Evolutionary conservation across 208 protist genomes (phyloP).

Genomic region (Leptomonas pyrrhocoris): DNA sequence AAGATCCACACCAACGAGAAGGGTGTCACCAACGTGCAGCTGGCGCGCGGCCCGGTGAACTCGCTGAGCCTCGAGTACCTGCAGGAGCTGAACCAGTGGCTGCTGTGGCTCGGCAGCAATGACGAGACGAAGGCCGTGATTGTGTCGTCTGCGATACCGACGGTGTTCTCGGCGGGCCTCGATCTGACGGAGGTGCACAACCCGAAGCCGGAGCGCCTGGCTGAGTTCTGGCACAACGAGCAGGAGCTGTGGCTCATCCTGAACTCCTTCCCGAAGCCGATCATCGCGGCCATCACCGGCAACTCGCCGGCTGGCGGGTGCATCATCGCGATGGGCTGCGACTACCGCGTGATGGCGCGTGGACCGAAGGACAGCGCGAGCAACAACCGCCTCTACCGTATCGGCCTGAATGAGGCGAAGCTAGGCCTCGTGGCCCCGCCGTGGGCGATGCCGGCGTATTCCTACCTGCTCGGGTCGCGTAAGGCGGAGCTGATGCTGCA

Average conservation of each 20-base stretch:
- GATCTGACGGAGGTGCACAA: slow-evolving; percentile 80
- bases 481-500: slow-evolving; percentile 79
- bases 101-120: slow-evolving; percentile 83
- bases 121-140: slow-evolving; percentile 72
- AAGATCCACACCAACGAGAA: slow-evolving; percentile 62
- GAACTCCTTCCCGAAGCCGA: slow-evolving; percentile 80
- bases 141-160: slow-evolving; percentile 70
- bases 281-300: slow-evolving; percentile 79
- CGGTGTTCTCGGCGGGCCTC: slow-evolving; percentile 80
- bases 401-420: slow-evolving; percentile 85
- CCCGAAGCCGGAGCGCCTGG: slow-evolving; percentile 66
- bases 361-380: slow-evolving; percentile 49
- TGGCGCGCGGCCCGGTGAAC: slow-evolving; percentile 70
- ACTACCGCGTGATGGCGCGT: slow-evolving; percentile 81
- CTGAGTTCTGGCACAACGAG: slow-evolving; percentile 67
- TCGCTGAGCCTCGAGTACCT: slow-evolving; percentile 75
- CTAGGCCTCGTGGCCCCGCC: slow-evolving; percentile 67
- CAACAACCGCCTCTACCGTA: slow-evolving; percentile 61
- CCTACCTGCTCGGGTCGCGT: slow-evolving; percentile 67
- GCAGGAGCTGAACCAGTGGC: slow-evolving; percentile 83
- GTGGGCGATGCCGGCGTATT: slow-evolving; percentile 79
- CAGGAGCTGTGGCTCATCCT: slow-evolving; percentile 87
- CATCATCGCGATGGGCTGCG: slow-evolving; percentile 77
- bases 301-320: slow-evolving; percentile 78
- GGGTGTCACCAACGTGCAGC: slow-evolving; percentile 62